A percentile compares a stretch with the other conserved stretches of the same genome.
Conservation (phyloP, 139 green algal genomes). For the Edaphochlamys debaryana region DNA sequence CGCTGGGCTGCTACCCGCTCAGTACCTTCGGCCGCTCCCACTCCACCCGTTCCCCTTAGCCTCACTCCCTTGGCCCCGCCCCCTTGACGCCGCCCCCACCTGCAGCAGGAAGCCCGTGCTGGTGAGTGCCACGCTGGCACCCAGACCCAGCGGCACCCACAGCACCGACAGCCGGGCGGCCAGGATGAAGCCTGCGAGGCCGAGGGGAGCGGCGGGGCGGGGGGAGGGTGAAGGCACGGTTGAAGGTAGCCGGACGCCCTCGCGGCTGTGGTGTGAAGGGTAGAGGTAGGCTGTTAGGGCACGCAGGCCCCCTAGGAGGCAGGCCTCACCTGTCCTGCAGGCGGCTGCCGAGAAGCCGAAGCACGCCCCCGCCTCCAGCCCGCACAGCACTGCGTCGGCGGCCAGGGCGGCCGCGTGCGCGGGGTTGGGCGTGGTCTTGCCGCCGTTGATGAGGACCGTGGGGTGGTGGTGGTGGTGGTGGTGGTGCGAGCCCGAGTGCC, state of each 20-base stretch:
- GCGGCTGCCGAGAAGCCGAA: slow-evolving; percentile 84
- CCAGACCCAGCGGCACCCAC: slow-evolving; percentile 74
- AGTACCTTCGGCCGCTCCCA: too few species aligned
- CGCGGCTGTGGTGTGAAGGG: too few species aligned
- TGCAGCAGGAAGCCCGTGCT: slow-evolving; percentile 82
- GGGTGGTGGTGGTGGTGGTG: slow-evolving; percentile 21
- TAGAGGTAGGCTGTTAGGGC: too few species aligned
- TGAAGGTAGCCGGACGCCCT: too few species aligned
- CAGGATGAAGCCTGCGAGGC: slow-evolving; percentile 78
- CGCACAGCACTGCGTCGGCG: slow-evolving; percentile 57
- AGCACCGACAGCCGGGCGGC: slow-evolving; percentile 50
- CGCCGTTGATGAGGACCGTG: neutral
- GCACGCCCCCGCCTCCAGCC: slow-evolving; percentile 82
- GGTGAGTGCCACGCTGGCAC: slow-evolving; percentile 65
- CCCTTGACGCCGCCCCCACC: slow-evolving; percentile 2
- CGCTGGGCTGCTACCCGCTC: too few species aligned
- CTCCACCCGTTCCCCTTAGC: too few species aligned
- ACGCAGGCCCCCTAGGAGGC: too few species aligned
- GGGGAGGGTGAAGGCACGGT: too few species aligned
- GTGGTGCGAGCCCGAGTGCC: slow-evolving; percentile 25
- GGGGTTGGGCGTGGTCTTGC: neutral
- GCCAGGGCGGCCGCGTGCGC: slow-evolving; percentile 8
- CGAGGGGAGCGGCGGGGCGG: too few species aligned
- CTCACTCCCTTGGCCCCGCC: too few species aligned
- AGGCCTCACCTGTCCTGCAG: slow-evolving; percentile 68